phyloP scores from a whole-genome alignment of 257 asterid species.

The Eucommia ulmoides region DNA sequence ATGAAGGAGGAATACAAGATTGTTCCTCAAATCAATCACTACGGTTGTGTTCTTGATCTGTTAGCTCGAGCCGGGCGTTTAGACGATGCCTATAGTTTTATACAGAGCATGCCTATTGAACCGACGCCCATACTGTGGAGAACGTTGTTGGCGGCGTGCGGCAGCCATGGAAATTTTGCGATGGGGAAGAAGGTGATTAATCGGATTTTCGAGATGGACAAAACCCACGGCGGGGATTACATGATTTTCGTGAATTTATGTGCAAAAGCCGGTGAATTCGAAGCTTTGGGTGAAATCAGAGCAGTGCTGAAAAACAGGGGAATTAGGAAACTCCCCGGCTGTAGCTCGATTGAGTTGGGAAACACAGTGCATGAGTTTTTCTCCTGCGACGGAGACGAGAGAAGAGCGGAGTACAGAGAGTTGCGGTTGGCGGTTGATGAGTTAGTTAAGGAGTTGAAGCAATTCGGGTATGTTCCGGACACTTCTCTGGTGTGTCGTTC shows the following conservation, averaged over 20 bases:
- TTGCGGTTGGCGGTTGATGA: constrained; percentile 23
- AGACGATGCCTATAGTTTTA: constrained; percentile 20
- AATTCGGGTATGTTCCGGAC: constrained; percentile 26
- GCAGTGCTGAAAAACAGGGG: constrained; percentile 22
- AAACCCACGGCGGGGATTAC: constrained; percentile 26
- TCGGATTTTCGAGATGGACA: constrained; percentile 17
- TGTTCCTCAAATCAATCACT: constrained; percentile 24
- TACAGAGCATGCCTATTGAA: constrained; percentile 14
- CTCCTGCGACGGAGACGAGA: constrained; percentile 33
- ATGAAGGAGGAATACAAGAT: constrained; percentile 19
- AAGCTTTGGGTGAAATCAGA: constrained; percentile 13
- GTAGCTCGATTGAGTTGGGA: constrained; percentile 23
- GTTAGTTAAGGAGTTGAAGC: constrained; percentile 16
- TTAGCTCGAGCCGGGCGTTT: constrained; percentile 28
- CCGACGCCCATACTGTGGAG: constrained; percentile 27
- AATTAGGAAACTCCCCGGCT: constrained; percentile 20
- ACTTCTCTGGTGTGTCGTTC: constrained; percentile 16
- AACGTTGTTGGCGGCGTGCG: constrained; percentile 29
- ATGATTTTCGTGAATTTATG: constrained; percentile 24
- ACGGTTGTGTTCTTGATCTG: constrained; percentile 27
- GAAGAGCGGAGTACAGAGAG: constrained; percentile 15
- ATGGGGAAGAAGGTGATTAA: constrained; percentile 21
- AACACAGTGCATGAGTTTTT: constrained; percentile 27
- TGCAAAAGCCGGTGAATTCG: constrained; percentile 27
- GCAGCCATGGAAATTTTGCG: constrained; percentile 18